Base-by-base conservation (phyloP, 2,329 filamentous ascomycete species). In the Sclerotinia borealis region DNA sequence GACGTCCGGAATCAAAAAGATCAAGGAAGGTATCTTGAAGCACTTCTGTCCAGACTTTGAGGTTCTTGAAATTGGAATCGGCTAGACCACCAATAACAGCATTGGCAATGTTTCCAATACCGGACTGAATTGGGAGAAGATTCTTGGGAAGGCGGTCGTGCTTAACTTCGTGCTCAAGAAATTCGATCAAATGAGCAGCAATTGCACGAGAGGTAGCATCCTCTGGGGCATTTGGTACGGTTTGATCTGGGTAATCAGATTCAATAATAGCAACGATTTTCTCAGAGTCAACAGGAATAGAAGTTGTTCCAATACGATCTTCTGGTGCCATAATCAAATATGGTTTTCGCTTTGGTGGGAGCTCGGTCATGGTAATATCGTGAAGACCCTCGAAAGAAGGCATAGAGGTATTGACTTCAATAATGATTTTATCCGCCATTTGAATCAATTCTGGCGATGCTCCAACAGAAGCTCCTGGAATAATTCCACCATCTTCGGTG, bases 71-170 rank as follows among this genome's bases (percentile, higher is more conserved):
- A 76, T 93, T 88, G 68, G 90, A 90, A 65, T 89, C 85, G 68
- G 87, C 85, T 63, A 96, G 85, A 17, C 92, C 92, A 65, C 92
- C 91, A 65, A 96, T 86, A 67, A 96, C 92, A 43, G 92, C 92
- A 76, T 96, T 96, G 76, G 92, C 92, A 69, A 96, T 96, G 79
- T 96, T 96, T 68, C 92, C 92, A 69, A 96, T 96, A 50, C 92
- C 92, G 13, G 89, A 93, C 76, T 96, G 91, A 22, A 96, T 83
- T 2, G 91, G 91, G 1, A 95, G 81, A 1, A 96, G 84, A 73
- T 86, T 91, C 70, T 83, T 77, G 2, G 92, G 92, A 59, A 96
- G 83, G 45, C 92, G 87, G 67, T 88, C 92, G 68, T 88, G 87
- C 34, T 79, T 78, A 60, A 96, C 92, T 77, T 96, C 92, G 77